A percentile compares a stretch with the other conserved stretches of the same genome.
Evolutionary conservation across 1,284 basidiomycete species (phyloP).

Genomic region (Melampsora larici-populina): DNA sequence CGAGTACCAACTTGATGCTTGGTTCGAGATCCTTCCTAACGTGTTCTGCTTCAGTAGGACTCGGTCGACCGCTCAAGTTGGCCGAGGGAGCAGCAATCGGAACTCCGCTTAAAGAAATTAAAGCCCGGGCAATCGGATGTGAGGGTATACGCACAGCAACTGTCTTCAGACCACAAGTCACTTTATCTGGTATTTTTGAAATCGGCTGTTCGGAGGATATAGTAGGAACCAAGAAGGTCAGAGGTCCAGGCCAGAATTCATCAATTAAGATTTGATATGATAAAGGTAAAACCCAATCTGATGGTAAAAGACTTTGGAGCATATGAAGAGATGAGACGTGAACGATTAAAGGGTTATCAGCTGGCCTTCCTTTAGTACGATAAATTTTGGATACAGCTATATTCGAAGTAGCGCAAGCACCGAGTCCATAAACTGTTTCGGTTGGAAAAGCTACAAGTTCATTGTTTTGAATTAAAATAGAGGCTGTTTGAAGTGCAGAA

Average conservation of each 20-base stretch:
- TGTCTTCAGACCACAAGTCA: slow-evolving; percentile 72
- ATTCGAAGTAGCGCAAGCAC: slow-evolving; percentile 71
- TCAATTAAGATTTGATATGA: slow-evolving; percentile 71
- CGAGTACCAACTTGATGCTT: slow-evolving; percentile 72
- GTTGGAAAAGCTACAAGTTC: slow-evolving; percentile 82
- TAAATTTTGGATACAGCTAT: slow-evolving; percentile 75
- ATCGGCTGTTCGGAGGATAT: slow-evolving; percentile 38
- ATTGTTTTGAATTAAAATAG: slow-evolving; percentile 48
- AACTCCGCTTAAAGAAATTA: slow-evolving; percentile 70
- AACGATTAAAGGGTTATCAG: slow-evolving; percentile 96
- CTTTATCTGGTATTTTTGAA: slow-evolving; percentile 58
- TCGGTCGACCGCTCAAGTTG: slow-evolving; percentile 89
- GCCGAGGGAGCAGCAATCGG: slow-evolving; percentile 94
- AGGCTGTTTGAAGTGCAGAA: slow-evolving; percentile 50
- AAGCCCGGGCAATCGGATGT: slow-evolving; percentile 83
- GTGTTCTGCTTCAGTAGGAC: slow-evolving; percentile 86
- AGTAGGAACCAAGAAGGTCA: slow-evolving; percentile 86
- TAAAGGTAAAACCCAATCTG: slow-evolving; percentile 45
- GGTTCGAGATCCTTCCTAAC: slow-evolving; percentile 63
- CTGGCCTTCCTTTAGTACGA: slow-evolving; percentile 81
- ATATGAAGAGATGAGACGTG: slow-evolving; percentile 84
- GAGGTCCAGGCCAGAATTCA: slow-evolving; percentile 89
- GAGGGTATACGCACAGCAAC: slow-evolving; percentile 92
- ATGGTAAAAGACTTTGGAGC: slow-evolving; percentile 68
- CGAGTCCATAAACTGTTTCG: slow-evolving; percentile 97